Evolutionary conservation across 139 green algal genomes (phyloP).

Genomic region (Chlorella sp.): DNA sequence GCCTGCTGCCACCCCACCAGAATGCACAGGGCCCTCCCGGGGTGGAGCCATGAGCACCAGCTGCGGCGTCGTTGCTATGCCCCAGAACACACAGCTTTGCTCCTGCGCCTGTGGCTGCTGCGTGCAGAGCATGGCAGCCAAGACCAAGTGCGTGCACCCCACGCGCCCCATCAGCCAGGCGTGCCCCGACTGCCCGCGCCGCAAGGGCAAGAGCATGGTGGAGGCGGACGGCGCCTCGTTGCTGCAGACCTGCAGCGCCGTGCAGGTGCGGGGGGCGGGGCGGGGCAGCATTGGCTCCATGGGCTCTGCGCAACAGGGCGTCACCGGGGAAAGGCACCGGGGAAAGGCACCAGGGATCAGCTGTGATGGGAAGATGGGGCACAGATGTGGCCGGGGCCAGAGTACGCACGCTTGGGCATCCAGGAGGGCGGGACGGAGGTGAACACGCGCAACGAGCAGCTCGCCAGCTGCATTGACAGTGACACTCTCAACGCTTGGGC

Average conservation of each 20-base stretch:
- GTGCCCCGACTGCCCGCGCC: constrained; percentile 4
- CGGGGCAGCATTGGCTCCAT: background rate
- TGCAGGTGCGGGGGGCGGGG: background rate
- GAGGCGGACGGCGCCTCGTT: background rate
- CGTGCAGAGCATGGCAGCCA: background rate
- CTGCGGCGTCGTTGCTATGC: too few relatives aligned
- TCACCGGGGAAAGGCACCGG: background rate
- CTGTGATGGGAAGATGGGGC: background rate
- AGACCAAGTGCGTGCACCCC: constrained; percentile 5
- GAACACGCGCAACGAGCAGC: too few relatives aligned
- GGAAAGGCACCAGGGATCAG: background rate
- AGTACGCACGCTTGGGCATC: background rate
- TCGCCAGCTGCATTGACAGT: background rate
- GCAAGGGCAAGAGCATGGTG: constrained; percentile 3
- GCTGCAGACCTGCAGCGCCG: background rate
- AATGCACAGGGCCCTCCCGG: too few relatives aligned
- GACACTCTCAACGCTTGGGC: background rate
- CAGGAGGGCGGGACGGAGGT: too few relatives aligned
- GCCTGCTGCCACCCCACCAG: too few relatives aligned
- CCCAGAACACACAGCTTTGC: too few relatives aligned
- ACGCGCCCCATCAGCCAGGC: background rate
- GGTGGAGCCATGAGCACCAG: too few relatives aligned
- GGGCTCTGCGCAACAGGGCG: background rate
- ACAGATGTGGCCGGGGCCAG: background rate
- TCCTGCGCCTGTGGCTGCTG: too few relatives aligned